Evolutionary conservation across 106 monocot genomes (phyloP).

Genomic region (Chionographis japonica): DNA sequence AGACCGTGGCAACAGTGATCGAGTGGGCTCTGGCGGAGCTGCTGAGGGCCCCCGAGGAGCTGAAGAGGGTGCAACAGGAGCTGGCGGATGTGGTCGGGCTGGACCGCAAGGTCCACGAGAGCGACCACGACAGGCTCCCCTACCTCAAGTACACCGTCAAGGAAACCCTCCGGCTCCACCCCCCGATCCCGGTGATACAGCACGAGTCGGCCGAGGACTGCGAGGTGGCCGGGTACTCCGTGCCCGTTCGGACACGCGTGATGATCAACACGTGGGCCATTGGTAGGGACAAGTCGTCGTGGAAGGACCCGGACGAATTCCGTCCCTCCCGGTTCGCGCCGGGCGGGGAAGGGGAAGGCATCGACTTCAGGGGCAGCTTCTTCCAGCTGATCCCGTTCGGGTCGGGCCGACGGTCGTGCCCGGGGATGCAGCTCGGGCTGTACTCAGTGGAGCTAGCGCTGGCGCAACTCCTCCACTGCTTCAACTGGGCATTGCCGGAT

Average conservation of each 20-base stretch:
- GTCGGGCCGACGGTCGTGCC: constrained; percentile 28
- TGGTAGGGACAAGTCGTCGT: constrained; percentile 15
- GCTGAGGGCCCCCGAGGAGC: constrained; percentile 19
- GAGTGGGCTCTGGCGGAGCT: constrained; percentile 10
- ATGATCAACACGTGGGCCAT: constrained; percentile 41
- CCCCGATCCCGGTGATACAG: constrained; percentile 29
- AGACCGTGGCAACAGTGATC: no score
- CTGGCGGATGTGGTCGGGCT: constrained; percentile 17
- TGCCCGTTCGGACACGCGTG: constrained; percentile 23
- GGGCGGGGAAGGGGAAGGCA: constrained; percentile 1
- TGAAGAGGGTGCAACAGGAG: constrained; percentile 24
- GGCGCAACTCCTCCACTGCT: no score
- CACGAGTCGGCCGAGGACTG: constrained; percentile 29
- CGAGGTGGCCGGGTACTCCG: constrained; percentile 22
- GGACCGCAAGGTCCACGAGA: constrained; percentile 23
- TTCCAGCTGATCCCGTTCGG: constrained; percentile 37
- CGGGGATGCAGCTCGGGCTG: no score
- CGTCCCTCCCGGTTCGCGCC: constrained; percentile 17
- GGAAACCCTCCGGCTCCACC: constrained; percentile 9
- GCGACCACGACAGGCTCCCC: constrained; percentile 27
- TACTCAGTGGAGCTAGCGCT: no score
- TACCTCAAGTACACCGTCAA: constrained; percentile 31
- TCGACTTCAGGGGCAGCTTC: constrained; percentile 20
- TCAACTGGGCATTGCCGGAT: no score
- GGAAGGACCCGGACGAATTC: constrained; percentile 24